Evolutionary conservation across 306 rosid species (phyloP).

Genomic region (Gleditsia sinensis): DNA sequence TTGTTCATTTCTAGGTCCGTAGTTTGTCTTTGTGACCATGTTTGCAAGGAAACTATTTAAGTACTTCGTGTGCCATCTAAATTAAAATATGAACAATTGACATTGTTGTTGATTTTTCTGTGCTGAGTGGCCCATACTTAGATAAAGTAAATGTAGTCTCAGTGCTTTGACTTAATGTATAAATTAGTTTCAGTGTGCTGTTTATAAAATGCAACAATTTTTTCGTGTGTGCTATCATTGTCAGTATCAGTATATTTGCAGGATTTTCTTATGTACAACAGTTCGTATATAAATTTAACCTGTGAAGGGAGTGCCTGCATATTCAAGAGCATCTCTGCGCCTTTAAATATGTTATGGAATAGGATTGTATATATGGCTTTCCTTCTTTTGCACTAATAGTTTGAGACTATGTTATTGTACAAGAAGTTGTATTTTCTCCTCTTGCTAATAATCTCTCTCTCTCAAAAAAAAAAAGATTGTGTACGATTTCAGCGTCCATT

Average conservation of each 20-base stretch:
- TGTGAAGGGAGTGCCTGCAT: neutral
- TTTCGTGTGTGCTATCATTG: neutral
- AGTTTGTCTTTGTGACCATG: slow-evolving; percentile 26
- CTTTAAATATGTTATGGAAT: too few species aligned
- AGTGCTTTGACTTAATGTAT: neutral
- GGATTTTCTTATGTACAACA: neutral
- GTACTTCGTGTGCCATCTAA: slow-evolving; percentile 39
- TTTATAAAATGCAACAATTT: slow-evolving; percentile 23
- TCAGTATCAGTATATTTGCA: neutral
- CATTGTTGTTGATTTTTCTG: slow-evolving; percentile 11
- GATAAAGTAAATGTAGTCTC: slow-evolving; percentile 17
- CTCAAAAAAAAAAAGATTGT: too few species aligned
- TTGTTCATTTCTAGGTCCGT: slow-evolving; percentile 27
- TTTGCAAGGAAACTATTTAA: slow-evolving; percentile 22
- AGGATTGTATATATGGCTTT: too few species aligned
- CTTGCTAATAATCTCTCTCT: too few species aligned
- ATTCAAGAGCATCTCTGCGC: too few species aligned
- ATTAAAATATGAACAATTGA: slow-evolving; percentile 19
- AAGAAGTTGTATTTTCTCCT: too few species aligned
- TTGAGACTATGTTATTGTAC: too few species aligned
- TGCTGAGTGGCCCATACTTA: slow-evolving; percentile 18
- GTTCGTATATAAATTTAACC: neutral
- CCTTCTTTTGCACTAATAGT: too few species aligned
- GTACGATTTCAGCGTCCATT: too few species aligned
- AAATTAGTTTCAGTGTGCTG: slow-evolving; percentile 12